Evolutionary conservation across 2,329 filamentous ascomycete genomes (phyloP).

Genomic region (Aspergillus calidoustus): DNA sequence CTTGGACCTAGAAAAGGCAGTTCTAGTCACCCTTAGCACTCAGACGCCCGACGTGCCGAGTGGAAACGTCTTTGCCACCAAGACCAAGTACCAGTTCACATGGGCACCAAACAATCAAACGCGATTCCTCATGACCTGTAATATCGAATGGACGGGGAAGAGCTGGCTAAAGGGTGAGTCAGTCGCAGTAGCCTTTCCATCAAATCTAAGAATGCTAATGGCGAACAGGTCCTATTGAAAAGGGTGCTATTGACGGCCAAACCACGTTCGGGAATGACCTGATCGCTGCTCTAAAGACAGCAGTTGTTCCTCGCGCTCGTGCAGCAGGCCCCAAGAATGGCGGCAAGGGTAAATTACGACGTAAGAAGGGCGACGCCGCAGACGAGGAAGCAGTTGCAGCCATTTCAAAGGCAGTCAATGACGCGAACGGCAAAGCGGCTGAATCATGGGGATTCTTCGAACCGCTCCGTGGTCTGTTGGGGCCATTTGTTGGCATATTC

Average conservation of each 20-base stretch:
- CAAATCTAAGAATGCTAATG: constrained; percentile 33
- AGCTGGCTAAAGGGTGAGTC: constrained; percentile 91
- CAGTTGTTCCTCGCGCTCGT: constrained; percentile 69
- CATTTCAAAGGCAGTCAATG: constrained; percentile 50
- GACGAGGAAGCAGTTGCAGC: constrained; percentile 46
- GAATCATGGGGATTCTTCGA: constrained; percentile 81
- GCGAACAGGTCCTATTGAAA: constrained; percentile 82
- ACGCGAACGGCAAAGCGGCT: constrained; percentile 43
- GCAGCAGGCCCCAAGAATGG: constrained; percentile 53
- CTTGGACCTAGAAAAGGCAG: constrained; percentile 83
- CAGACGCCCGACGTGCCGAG: constrained; percentile 94
- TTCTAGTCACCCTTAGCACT: constrained; percentile 80
- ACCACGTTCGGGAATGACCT: constrained; percentile 80
- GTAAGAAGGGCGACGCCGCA: constrained; percentile 60
- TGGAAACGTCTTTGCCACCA: constrained; percentile 87
- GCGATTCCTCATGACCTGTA: constrained; percentile 82
- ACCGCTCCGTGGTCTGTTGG: constrained; percentile 70
- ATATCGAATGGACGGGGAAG: constrained; percentile 95
- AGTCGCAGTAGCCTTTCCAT: neutral
- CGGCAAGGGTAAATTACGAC: constrained; percentile 61
- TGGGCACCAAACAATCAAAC: constrained; percentile 90
- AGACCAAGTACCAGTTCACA: constrained; percentile 91
- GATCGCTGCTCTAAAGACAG: constrained; percentile 72
- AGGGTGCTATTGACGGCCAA: constrained; percentile 91
- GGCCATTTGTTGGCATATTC: constrained; percentile 71